These are phyloP conservation scores for Alternaria arbusti DNA, from an alignment of 2,329 filamentous ascomycete species.

Conservation along the genomic window DNA sequence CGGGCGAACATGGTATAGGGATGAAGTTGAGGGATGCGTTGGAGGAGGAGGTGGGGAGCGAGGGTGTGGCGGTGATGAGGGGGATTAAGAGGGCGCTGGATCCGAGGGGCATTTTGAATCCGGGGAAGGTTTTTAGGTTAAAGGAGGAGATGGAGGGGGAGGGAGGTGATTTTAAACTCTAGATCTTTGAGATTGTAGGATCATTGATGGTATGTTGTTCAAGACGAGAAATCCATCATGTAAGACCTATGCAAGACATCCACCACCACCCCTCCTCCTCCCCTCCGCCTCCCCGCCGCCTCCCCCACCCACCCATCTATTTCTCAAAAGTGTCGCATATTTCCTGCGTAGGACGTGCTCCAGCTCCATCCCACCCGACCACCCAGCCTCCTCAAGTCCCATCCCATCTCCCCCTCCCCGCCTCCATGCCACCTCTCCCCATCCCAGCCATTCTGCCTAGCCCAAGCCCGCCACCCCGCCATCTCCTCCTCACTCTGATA, in stretches of 20 bases:
- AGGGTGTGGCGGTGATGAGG: constrained; percentile 79
- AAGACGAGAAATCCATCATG: too few relatives aligned
- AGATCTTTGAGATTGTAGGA: too few relatives aligned
- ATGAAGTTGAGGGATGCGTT: constrained; percentile 83
- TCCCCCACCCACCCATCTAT: too few relatives aligned
- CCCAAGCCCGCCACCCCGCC: neutral
- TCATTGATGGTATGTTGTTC: too few relatives aligned
- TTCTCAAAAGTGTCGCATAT: neutral
- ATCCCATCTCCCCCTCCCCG: neutral
- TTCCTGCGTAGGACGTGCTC: neutral
- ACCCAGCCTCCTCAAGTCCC: neutral
- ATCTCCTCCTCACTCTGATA: neutral
- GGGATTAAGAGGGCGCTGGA: constrained; percentile 81
- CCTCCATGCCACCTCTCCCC: neutral
- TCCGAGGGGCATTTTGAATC: constrained; percentile 69
- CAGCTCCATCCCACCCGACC: neutral
- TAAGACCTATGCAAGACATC: too few relatives aligned
- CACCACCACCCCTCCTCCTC: too few relatives aligned
- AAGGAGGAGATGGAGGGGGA: too few relatives aligned
- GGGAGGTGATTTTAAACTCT: too few relatives aligned
- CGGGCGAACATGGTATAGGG: constrained; percentile 83
- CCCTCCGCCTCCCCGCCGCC: too few relatives aligned
- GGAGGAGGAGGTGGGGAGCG: constrained; percentile 74
- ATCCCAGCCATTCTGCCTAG: neutral
- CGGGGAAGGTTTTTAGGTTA: too few relatives aligned